Evolutionary conservation across 1,139 yeast species (phyloP), one percentile per base, ranked within the genome.

Genomic region (Pichia sp.): DNA sequence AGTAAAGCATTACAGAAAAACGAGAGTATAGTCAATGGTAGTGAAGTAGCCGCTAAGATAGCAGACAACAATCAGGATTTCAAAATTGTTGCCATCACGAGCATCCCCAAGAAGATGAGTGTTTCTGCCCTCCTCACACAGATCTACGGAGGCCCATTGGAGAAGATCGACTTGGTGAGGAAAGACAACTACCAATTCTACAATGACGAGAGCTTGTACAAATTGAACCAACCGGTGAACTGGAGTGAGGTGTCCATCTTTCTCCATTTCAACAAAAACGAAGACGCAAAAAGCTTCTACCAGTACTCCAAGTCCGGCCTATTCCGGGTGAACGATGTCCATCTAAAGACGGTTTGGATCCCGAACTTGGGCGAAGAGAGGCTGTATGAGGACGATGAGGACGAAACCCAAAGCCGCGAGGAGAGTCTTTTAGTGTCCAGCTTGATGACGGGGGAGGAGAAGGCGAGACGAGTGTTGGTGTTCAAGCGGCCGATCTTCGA

Each of bases 141-240:
- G 59, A 74, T 87, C 0, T 73, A 78, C 62, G 95, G 96, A 0
- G 96, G 96, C 0, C 90, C 93, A 0, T 70, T 88, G 48, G 90
- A 86, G 61, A 77, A 75, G 58, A 66, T 85, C 34, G 62, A 58
- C 48, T 31, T 65, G 32, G 53, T 62, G 29, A 58, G 57, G 40
- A 61, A 54, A 30, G 57, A 54, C n/a, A 56, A 54, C 8, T 41
- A 51, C 43, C 53, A 54, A 23, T 53, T 49, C 45, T 49, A 44
- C n/a, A 48, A 50, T 1, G 52, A 55, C 11, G 47, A 49, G 1
- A 31, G 40, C 15, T 43, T 54, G n/a, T 50, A 38, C n/a, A 51
- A 45, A 13, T 26, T 48, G 32, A 19, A 55, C 54, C 48, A 64
- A 44, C 34, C 59, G 40, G 59, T 62, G 53, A 51, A 61, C 54